Percentiles rank a stretch among this genome's conserved stretches.
These are phyloP conservation scores for Gynandropsis gynandra DNA, from an alignment of 345 rosid species.

Conservation along the genomic window DNA sequence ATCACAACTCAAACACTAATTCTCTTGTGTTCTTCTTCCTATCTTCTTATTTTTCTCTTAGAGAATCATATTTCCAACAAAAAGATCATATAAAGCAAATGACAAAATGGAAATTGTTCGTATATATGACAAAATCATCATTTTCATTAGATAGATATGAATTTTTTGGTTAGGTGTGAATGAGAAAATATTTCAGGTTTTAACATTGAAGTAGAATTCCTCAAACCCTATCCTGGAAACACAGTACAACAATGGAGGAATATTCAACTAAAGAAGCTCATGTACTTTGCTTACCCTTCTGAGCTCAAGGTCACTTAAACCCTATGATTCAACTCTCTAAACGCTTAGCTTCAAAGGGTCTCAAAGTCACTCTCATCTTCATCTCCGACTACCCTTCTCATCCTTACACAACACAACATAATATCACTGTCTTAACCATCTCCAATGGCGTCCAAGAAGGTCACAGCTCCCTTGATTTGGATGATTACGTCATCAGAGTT, in stretches of 20 bases:
- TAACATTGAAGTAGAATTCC: too few relatives aligned
- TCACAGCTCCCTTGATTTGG: constrained; percentile 2
- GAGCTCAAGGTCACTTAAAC: constrained; percentile 51
- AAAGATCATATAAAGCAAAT: too few relatives aligned
- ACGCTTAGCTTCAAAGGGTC: constrained; percentile 44
- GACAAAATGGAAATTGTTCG: too few relatives aligned
- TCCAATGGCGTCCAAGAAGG: constrained; percentile 27
- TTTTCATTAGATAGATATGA: too few relatives aligned
- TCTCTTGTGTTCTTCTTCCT: too few relatives aligned
- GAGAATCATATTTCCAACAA: too few relatives aligned
- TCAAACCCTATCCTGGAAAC: too few relatives aligned
- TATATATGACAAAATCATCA: too few relatives aligned
- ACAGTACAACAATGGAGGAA: neutral
- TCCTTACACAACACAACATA: constrained; percentile 23
- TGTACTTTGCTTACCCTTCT: constrained; percentile 34
- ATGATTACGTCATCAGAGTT: constrained; percentile 23
- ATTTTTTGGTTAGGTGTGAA: too few relatives aligned
- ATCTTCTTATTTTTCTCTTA: too few relatives aligned
- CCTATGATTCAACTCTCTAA: constrained; percentile 56
- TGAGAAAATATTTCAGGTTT: too few relatives aligned
- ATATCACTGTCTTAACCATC: constrained; percentile 26
- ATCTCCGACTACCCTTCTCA: constrained; percentile 26
- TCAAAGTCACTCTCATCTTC: constrained; percentile 32
- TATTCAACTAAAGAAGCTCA: constrained; percentile 21
- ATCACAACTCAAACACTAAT: too few relatives aligned